phyloP scores from a whole-genome alignment of 2,329 filamentous ascomycete genomes.

The Emergomyces orientalis region DNA sequence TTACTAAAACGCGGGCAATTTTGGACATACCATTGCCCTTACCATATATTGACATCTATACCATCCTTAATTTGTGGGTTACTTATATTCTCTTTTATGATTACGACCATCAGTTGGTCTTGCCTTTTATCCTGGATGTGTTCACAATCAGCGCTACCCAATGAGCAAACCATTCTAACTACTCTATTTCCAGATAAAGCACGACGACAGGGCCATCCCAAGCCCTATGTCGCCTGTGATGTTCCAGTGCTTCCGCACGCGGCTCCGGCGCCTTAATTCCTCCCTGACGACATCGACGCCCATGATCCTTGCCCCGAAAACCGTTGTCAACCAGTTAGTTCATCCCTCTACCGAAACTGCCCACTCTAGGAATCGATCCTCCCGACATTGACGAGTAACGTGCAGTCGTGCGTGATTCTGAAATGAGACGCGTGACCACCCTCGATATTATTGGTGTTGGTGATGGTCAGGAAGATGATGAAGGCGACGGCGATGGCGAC shows the following conservation, averaged over 20 bases:
- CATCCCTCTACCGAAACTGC: not conserved
- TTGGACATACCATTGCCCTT: not conserved
- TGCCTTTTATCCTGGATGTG: not conserved
- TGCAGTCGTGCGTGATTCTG: not conserved
- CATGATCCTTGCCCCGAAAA: not conserved
- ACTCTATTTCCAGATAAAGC: not conserved
- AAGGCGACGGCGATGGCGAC: not conserved
- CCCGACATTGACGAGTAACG: not conserved
- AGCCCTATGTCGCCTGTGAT: constrained; percentile 4
- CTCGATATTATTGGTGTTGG: not conserved
- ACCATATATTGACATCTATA: constrained; percentile 6
- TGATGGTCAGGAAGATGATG: not conserved
- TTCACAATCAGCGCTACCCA: not conserved
- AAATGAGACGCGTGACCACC: constrained; percentile 1
- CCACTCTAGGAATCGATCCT: not conserved
- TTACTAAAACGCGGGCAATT: constrained; percentile 26
- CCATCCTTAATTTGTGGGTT: constrained; percentile 5
- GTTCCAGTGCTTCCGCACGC: constrained; percentile 33
- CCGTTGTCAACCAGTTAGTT: not conserved
- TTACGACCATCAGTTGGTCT: constrained; percentile 19
- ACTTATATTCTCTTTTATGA: not conserved
- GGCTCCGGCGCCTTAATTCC: constrained; percentile 20
- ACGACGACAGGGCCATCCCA: not conserved
- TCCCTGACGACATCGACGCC: not conserved
- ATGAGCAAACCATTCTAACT: not conserved